phyloP scores from a whole-genome alignment of 306 rosid species.

The Quercus cerris region DNA sequence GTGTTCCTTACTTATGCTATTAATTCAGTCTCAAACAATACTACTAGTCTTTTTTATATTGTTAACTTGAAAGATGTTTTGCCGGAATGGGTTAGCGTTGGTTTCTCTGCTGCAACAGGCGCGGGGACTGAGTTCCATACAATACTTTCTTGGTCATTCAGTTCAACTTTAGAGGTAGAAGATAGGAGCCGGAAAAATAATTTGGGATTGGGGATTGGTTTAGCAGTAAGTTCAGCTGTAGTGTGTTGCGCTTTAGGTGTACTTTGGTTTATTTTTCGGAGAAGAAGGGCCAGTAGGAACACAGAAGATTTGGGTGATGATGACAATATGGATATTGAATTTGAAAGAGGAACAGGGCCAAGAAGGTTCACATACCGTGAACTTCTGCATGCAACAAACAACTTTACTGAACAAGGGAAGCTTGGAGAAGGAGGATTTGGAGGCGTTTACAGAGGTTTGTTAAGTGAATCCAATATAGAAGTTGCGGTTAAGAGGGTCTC shows the following conservation, averaged over 20 bases:
- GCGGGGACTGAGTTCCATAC: conserved; percentile 45
- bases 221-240: conserved; percentile 30
- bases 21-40: too few species aligned
- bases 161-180: conserved; percentile 45
- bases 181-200: not conserved
- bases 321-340: conserved; percentile 51
- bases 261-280: conserved; percentile 41
- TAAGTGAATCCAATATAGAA: too few species aligned
- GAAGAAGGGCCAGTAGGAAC: conserved; percentile 16
- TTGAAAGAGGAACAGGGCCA: conserved; percentile 61
- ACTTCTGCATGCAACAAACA: conserved; percentile 24
- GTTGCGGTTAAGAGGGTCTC: conserved; percentile 8
- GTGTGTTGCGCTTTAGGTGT: conserved; percentile 35
- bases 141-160: conserved; percentile 67
- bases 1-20: conserved; percentile 12
- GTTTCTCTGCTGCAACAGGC: conserved; percentile 80
- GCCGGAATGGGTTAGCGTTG: conserved; percentile 60
- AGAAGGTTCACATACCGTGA: conserved; percentile 55
- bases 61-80: conserved; percentile 34
- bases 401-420: too few species aligned
- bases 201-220: conserved; percentile 28
- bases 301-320: conserved; percentile 25
- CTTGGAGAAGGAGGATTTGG: conserved; percentile 72
- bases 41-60: too few species aligned
- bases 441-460: conserved; percentile 12